Evolutionary conservation across 257 asterid genomes (phyloP), one percentile per base, ranked within the genome.

Genomic region (Nyctanthes arbortristis): DNA sequence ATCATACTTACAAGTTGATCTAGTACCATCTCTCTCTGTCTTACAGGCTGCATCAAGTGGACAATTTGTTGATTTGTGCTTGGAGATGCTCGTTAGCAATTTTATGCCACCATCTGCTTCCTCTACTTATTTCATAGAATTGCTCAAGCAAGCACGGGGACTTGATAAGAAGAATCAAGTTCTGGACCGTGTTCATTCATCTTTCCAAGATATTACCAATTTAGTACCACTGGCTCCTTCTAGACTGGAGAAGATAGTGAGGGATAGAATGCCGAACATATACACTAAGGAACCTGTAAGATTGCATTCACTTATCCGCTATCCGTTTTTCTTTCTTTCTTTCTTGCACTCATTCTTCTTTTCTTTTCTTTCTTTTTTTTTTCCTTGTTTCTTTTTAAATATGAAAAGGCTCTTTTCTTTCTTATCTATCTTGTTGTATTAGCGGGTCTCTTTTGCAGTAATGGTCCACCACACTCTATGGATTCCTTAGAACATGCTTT

Each of bases 11-110:
- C 16, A 30, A 36, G 55, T 58, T 69, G n/a, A 16, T 59, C 57
- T 2, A 36, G 61, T 47, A 60, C 35, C 35, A 1, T n/a, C 11
- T 52, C 5, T n/a, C 40, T 43, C 58, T n/a, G n/a, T n/a, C n/a
- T n/a, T n/a, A n/a, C n/a, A 93, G 98, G 98, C 97, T 79, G 80
- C 93, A 67, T 81, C 93, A 49, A 82, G 78, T 73, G 96, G 96
- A 63, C 80, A 79, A 32, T 82, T 72, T 79, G 70, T 90, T 58
- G 96, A 93, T 71, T 70, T 84, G 74, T 93, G 97, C 84, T 82
- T 93, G 88, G 89, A 87, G 52, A 79, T 83, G 89, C 96, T 93
- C 66, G 97, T 93, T 24, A 37, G 72, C 69, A 90, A 93, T 84
- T 93, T 93, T 81, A 60, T 72, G 74, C 97, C 98, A 1, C 98